phyloP scores from a whole-genome alignment of 805 yeast genomes.

The Zygoascus ofunaensis region DNA sequence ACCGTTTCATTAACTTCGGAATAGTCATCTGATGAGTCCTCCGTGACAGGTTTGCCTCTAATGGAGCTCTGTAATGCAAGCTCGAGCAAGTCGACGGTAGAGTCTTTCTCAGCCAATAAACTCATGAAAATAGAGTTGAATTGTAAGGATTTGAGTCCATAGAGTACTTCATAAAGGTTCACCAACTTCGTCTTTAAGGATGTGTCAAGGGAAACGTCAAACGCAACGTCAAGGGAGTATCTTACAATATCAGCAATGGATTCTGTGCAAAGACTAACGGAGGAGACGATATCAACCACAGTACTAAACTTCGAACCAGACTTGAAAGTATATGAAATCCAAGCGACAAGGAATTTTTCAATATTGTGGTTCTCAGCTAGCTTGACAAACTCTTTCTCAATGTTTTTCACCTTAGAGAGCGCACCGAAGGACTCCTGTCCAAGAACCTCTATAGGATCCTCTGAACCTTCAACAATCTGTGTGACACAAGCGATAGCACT shows the following conservation, averaged over 20 bases:
- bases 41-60: constrained; percentile 8
- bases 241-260: constrained; percentile 14
- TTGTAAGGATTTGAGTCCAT: neutral
- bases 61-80: constrained; percentile 62
- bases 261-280: constrained; percentile 13
- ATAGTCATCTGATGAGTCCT: constrained; percentile 15
- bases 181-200: neutral
- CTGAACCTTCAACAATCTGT: constrained; percentile 23
- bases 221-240: neutral
- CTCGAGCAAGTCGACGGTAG: constrained; percentile 40
- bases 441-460: constrained; percentile 14
- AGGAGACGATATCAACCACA: constrained; percentile 13
- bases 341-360: constrained; percentile 37
- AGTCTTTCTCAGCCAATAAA: constrained; percentile 1
- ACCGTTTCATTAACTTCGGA: constrained; percentile 12
- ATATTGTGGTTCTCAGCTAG: constrained; percentile 25
- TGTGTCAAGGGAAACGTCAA: neutral
- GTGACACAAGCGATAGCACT: constrained; percentile 28
- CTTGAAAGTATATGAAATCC: constrained; percentile 37
- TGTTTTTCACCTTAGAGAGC: constrained; percentile 15
- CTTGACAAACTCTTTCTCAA: constrained; percentile 18
- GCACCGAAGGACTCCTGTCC: constrained; percentile 10
- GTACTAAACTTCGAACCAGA: constrained; percentile 30
- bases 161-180: neutral
- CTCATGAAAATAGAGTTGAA: constrained; percentile 24